Evolutionary conservation across 768 basidiomycete genomes (phyloP), one percentile per base, ranked within the genome.

Genomic region (Mycena belliarum): DNA sequence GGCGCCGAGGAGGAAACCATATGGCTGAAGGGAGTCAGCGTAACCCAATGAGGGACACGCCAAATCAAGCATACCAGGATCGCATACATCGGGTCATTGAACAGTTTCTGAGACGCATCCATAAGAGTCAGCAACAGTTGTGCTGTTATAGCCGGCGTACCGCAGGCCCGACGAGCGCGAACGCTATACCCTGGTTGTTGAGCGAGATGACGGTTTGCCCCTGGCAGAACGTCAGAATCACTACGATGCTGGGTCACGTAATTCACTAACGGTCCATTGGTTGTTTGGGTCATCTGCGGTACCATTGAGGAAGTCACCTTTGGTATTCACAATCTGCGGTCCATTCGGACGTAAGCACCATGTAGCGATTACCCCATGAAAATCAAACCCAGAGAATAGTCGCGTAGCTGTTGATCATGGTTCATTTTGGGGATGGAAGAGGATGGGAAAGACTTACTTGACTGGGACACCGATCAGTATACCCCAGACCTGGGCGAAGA

Each of bases 111-210:
- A 15, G 15, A n/a, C 25, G 6, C 20, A 6, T 7, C 54, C 1
- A 51, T 48, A 32, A 29, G 43, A 1, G 25, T n/a, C 3, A 2
- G 18, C 35, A 37, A 4, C 10, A 35, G 14, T 6, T 7, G 6
- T n/a, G n/a, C n/a, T n/a, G n/a, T n/a, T n/a, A n/a, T n/a, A n/a
- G n/a, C n/a, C n/a, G n/a, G 12, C 12, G 20, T 52, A 52, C 60
- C 59, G 62, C 60, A 0, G 67, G 67, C 8, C 67, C 67, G 14
- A 68, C 63, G 14, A 68, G 63, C 6, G 57, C 67, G 46, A 68
- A 68, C 0, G 67, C 52, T 11, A 68, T 68, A 23, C 65, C 62
- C 42, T 68, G 67, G 51, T 68, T 68, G 58, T 68, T 63, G 18
- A 68, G 60, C 1, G 67, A 66, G 15, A 68, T 68, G 8, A 68